Evolutionary conservation across 1,284 basidiomycete species (phyloP), one percentile per base, ranked within the genome.

Genomic region (Amylostereum areolatum): DNA sequence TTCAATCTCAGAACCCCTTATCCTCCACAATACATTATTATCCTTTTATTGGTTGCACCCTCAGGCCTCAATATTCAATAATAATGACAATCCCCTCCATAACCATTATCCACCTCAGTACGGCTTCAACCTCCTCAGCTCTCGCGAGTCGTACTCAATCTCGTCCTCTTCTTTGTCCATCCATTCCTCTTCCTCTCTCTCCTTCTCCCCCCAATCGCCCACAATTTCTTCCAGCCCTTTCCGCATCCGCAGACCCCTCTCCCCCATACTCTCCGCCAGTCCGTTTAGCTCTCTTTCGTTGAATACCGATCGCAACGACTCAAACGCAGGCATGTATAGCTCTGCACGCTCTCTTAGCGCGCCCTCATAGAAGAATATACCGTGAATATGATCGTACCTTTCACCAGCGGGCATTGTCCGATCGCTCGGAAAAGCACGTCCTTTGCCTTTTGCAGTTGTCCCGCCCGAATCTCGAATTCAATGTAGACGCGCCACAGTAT

Each of bases 321-420:
- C 80, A 67, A 96, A 97, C 4, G 92, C 89, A 24, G 93, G 62
- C 49, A 97, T 71, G 73, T 96, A 95, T 45, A 97, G 67, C 35
- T 85, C 93, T 96, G 64, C 50, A 28, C 8, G 10, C 2, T 24
- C 9, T 24, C 39, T 25, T 25, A 10, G 39, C 25, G 11, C 11
- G 39, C 24, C 39, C 9, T 18, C 18, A 1, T 18, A 18, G 18
- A 18, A 18, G 10, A 41, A 8, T 12, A 34, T 29, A 2, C 2
- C 29, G 29, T 25, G 10, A 36, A 32, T 18, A 9, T 18, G 34
- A 57, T 18, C 65, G 39, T 51, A 89, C 91, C 87, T 76, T 93
- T 93, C 11, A 73, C 73, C 51, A 90, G 70, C 1, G 90, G 89
- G 62, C 90, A 92, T 60, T 89, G 85, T n/a, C 77, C 74, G 12